Conservation (phyloP, 345 rosid species). For the Linum trigynum region DNA sequence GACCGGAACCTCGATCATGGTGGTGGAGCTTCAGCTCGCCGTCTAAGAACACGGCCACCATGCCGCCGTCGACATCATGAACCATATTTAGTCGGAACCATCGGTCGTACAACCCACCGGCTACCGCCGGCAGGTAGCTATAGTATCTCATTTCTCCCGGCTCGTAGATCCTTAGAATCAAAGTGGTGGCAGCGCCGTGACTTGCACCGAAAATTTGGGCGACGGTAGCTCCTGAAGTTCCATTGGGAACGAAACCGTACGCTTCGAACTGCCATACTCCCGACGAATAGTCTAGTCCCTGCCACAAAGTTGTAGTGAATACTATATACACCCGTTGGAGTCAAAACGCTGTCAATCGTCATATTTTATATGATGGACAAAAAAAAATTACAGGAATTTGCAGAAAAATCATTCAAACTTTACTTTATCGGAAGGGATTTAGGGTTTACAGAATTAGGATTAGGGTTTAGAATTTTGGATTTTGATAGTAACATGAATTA, state of each 20-base stretch:
- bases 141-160: conserved; percentile 27
- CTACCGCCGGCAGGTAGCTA: conserved; percentile 16
- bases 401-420: too few relatives aligned
- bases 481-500: conserved; percentile 26
- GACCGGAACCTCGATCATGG: conserved; percentile 16
- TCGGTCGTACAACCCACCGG: conserved; percentile 17
- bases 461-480: too few relatives aligned
- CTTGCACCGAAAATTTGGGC: conserved; percentile 28
- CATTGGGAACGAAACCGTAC: conserved; percentile 30
- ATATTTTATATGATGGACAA: conserved; percentile 25
- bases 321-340: too few relatives aligned
- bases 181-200: conserved; percentile 18
- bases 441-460: too few relatives aligned
- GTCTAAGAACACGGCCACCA: conserved; percentile 17
- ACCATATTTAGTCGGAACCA: conserved; percentile 35
- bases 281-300: conserved; percentile 32
- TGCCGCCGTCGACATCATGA: conserved; percentile 30
- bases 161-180: conserved; percentile 26
- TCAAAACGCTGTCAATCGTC: background rate
- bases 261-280: conserved; percentile 43
- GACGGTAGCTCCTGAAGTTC: conserved; percentile 29
- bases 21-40: conserved; percentile 13
- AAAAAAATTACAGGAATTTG: background rate
- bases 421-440: too few relatives aligned
- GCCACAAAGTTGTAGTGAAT: background rate